These are phyloP conservation scores for Phlebiopsis gigantea DNA, from an alignment of 768 basidiomycete genomes.

Conservation along the genomic window DNA sequence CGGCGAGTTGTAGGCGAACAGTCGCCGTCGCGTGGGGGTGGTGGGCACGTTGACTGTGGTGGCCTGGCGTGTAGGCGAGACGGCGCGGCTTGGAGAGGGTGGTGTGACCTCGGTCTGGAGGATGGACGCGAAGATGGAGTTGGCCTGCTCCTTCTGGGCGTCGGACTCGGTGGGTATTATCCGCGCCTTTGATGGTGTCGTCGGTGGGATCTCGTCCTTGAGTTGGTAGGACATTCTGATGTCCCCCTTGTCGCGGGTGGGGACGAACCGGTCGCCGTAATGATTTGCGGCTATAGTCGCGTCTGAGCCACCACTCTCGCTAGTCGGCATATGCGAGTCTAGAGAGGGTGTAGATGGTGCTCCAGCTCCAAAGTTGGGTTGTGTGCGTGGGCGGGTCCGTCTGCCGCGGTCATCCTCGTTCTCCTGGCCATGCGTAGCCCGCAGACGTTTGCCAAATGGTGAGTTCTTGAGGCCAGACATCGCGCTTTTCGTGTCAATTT, in stretches of 20 bases:
- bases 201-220: slow-evolving; percentile 40
- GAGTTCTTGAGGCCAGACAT: slow-evolving; percentile 84
- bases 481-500: slow-evolving; percentile 9
- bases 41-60: slow-evolving; percentile 29
- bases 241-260: slow-evolving; percentile 53
- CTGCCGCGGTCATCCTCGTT: slow-evolving; percentile 50
- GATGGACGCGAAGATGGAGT: slow-evolving; percentile 73
- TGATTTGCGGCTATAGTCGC: slow-evolving; percentile 30
- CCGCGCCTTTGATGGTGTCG: slow-evolving; percentile 34
- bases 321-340: slow-evolving; percentile 48
- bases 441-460: slow-evolving; percentile 78
- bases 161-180: slow-evolving; percentile 40
- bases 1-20: slow-evolving; percentile 67
- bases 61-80: slow-evolving; percentile 43
- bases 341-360: slow-evolving; percentile 50
- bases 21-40: slow-evolving; percentile 47
- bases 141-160: slow-evolving; percentile 69
- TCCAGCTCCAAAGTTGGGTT: slow-evolving; percentile 48
- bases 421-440: slow-evolving; percentile 57
- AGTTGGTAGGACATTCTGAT: slow-evolving; percentile 60
- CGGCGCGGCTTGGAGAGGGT: slow-evolving; percentile 53
- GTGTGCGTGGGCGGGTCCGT: slow-evolving; percentile 45
- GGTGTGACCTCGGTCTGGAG: slow-evolving; percentile 77
- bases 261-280: slow-evolving; percentile 59
- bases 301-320: slow-evolving; percentile 45